Conservation (phyloP, 257 asterid species). For the Solanum pinnatisectum region DNA sequence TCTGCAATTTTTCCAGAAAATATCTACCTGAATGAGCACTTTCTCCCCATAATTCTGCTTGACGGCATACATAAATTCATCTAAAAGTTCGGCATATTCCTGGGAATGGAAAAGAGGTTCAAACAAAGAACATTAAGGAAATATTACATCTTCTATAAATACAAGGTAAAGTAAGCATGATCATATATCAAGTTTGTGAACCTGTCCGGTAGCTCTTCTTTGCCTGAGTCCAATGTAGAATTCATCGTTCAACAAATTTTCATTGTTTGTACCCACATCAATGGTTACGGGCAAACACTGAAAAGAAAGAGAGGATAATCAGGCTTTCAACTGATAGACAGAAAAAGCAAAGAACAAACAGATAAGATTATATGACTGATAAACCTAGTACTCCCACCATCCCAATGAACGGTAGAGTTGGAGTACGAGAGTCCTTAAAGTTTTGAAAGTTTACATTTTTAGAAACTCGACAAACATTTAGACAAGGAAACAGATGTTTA, state of each 20-base stretch:
- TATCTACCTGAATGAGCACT: slow-evolving; percentile 66
- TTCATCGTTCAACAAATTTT: slow-evolving; percentile 55
- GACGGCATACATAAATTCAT: slow-evolving; percentile 75
- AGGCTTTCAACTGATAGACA: not conserved
- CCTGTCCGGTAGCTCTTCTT: slow-evolving; percentile 79
- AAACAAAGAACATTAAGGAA: not conserved
- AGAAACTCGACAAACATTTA: not conserved
- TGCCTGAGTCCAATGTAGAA: slow-evolving; percentile 68
- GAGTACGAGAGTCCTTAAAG: not conserved
- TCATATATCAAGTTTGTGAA: slow-evolving; percentile 5
- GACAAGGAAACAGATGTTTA: not conserved
- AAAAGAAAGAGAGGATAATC: not conserved
- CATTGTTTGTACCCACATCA: slow-evolving; percentile 80
- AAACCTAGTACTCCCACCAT: not conserved
- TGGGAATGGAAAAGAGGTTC: slow-evolving; percentile 10
- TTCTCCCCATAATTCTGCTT: slow-evolving; percentile 81
- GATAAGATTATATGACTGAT: not conserved
- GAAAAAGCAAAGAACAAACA: not conserved
- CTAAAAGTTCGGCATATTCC: slow-evolving; percentile 73
- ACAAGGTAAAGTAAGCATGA: not conserved
- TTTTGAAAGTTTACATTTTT: not conserved
- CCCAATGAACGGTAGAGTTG: not conserved
- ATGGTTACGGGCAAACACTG: slow-evolving; percentile 86
- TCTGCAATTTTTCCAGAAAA: not conserved
- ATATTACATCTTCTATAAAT: not conserved